Conservation (phyloP, 352 stramenopile species). For the Phytophthora gonapodyides region DNA sequence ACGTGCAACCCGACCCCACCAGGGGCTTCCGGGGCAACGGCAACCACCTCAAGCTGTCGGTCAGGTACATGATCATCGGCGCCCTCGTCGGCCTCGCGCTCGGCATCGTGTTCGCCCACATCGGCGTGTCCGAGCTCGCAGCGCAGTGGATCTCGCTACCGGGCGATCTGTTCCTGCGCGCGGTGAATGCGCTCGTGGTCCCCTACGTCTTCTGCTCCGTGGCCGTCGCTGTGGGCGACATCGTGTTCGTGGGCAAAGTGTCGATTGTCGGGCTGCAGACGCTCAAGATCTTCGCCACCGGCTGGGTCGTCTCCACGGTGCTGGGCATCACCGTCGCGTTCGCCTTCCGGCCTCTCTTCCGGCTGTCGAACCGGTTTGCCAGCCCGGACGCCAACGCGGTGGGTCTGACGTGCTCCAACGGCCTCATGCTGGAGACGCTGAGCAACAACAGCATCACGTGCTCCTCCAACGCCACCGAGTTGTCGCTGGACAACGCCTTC, state of each 20-base stretch:
- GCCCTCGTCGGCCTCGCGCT: slow-evolving; percentile 53
- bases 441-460: slow-evolving; percentile 41
- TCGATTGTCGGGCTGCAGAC: slow-evolving; percentile 72
- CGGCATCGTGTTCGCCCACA: slow-evolving; percentile 48
- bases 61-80: slow-evolving; percentile 57
- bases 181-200: slow-evolving; percentile 76
- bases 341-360: slow-evolving; percentile 63
- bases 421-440: slow-evolving; percentile 36
- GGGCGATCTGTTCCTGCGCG: slow-evolving; percentile 75
- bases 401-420: slow-evolving; percentile 57
- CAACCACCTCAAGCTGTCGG: slow-evolving; percentile 55
- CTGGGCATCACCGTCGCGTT: slow-evolving; percentile 65
- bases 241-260: slow-evolving; percentile 76
- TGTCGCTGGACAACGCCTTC: slow-evolving; percentile 41
- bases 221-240: slow-evolving; percentile 73
- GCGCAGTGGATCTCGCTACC: slow-evolving; percentile 71
- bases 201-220: slow-evolving; percentile 86
- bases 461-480: slow-evolving; percentile 22
- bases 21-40: slow-evolving; percentile 41
- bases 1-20: slow-evolving; percentile 29
- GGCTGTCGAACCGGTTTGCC: slow-evolving; percentile 24
- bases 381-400: slow-evolving; percentile 42
- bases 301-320: slow-evolving; percentile 53
- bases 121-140: slow-evolving; percentile 47
- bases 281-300: slow-evolving; percentile 58